These are phyloP conservation scores for Lanmaoa rubissima DNA, from an alignment of 768 basidiomycete genomes.

Conservation along the genomic window DNA sequence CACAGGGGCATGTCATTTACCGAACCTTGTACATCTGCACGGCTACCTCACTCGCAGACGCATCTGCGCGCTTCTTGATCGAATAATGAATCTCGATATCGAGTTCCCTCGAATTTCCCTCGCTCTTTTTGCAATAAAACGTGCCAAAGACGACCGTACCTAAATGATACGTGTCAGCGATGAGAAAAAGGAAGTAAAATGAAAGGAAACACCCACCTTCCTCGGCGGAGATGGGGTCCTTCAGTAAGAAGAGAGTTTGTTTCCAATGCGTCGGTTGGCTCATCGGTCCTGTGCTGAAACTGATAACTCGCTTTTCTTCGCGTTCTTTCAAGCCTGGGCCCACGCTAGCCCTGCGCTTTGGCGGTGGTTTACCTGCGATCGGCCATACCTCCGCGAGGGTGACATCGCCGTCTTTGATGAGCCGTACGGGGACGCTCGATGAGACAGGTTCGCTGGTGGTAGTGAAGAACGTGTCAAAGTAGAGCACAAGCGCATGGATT, in stretches of 20 bases:
- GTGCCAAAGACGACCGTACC: constrained; percentile 73
- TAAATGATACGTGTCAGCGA: constrained; percentile 26
- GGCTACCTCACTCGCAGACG: constrained; percentile 41
- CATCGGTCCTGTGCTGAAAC: constrained; percentile 88
- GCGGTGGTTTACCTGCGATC: constrained; percentile 62
- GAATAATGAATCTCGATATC: constrained; percentile 87
- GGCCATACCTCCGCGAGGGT: constrained; percentile 79
- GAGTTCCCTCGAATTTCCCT: constrained; percentile 79
- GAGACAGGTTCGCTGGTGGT: constrained; percentile 52
- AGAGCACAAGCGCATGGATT: constrained; percentile 79
- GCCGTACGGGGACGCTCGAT: constrained; percentile 49
- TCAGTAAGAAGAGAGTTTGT: constrained; percentile 86
- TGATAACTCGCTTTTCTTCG: constrained; percentile 44
- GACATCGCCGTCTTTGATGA: constrained; percentile 58
- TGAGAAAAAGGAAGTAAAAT: neutral
- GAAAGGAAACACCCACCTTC: constrained; percentile 53
- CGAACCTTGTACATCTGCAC: constrained; percentile 82
- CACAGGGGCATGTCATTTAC: constrained; percentile 29
- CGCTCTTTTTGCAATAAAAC: constrained; percentile 84
- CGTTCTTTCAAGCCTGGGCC: constrained; percentile 44
- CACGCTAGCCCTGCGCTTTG: constrained; percentile 57
- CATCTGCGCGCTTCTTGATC: constrained; percentile 41
- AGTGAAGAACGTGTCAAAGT: constrained; percentile 95
- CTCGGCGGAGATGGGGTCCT: constrained; percentile 70
- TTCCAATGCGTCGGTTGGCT: constrained; percentile 96